Evolutionary conservation across 2,329 filamentous ascomycete species (phyloP), one percentile per base, ranked within the genome.

Genomic region (Leptographium wingfieldii): DNA sequence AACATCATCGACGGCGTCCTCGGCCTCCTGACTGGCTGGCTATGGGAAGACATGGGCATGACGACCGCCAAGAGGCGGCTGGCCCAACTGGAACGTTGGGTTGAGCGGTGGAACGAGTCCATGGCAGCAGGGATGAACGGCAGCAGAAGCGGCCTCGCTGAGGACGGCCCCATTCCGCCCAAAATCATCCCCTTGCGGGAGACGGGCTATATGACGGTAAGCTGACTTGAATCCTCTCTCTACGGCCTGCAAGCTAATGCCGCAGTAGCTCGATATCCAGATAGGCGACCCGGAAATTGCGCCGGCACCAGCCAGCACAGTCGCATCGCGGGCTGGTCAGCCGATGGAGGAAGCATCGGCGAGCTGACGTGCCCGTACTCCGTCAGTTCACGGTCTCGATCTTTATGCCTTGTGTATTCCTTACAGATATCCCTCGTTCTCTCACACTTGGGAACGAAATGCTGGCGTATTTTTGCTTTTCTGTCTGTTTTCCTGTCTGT

Each of bases 1-100:
- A 95, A 95, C 66, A 83, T 92, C 68, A 65, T 96, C 0, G 94
- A 99, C 71, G 82, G 84, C 14, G 71, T 90, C 12, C 70, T 97
- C 66, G 91, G 92, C 2, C 77, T 95, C 5, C 73, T 91, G 40
- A 97, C 94, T 0, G 89, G 92, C 27, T 99, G 92, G 89, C 68
- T 97, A 40, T 97, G 91, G 90, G 94, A 99, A 61, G 92, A 97
- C 69, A 67, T 92, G 27, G 91, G 92, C 1, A 73, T 90, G 43
- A 88, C 88, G 3, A 84, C 80, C 10, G 81, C 87, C 61, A 97
- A 97, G 75, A 76, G 78, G 27, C 80, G 85, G 59, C 71, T 96
- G 54, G 80, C 78, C 59, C 78, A 75, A 11, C 74, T 96, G 22
- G 94, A 99, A 73, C 72, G 71, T 46, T 96, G 89, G 84, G 81